phyloP scores from a whole-genome alignment of 2,329 filamentous ascomycete genomes.

The Ustulina deusta region DNA sequence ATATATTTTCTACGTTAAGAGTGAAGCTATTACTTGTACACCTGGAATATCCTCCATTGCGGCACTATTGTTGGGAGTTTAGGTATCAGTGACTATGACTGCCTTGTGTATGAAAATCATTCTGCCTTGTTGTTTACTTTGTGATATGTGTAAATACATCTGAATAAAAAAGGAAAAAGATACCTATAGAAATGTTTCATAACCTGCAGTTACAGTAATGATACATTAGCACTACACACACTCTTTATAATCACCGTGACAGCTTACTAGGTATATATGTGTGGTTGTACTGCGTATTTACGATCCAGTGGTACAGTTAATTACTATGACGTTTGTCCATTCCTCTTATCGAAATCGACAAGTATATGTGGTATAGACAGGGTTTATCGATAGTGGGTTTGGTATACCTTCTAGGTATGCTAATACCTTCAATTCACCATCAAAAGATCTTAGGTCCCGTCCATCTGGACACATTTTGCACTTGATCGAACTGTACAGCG shows the following conservation, averaged over 20 bases:
- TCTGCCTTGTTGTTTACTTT: too few species aligned
- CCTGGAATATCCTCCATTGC: too few species aligned
- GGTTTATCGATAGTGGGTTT: background rate
- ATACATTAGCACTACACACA: background rate
- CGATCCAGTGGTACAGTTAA: slow-evolving; percentile 7
- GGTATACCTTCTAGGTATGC: too few species aligned
- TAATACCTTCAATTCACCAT: slow-evolving; percentile 8
- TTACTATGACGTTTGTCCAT: slow-evolving; percentile 10
- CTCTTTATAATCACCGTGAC: slow-evolving; percentile 16
- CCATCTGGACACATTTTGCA: background rate
- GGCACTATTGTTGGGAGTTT: background rate
- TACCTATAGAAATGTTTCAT: too few species aligned
- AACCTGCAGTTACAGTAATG: background rate
- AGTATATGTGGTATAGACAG: background rate
- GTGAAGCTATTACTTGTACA: background rate
- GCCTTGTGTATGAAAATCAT: too few species aligned
- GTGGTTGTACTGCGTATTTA: slow-evolving; percentile 3
- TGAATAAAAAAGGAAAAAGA: background rate
- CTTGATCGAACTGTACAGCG: too few species aligned
- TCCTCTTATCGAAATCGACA: slow-evolving; percentile 26
- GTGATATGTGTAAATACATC: too few species aligned
- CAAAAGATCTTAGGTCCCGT: background rate
- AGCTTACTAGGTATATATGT: background rate
- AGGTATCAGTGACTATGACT: background rate
- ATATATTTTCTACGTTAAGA: too few species aligned